A percentile compares a stretch with the other conserved stretches of the same genome.
phyloP scores from a whole-genome alignment of 1,284 basidiomycete genomes.

The Psilocybe mexicana region DNA sequence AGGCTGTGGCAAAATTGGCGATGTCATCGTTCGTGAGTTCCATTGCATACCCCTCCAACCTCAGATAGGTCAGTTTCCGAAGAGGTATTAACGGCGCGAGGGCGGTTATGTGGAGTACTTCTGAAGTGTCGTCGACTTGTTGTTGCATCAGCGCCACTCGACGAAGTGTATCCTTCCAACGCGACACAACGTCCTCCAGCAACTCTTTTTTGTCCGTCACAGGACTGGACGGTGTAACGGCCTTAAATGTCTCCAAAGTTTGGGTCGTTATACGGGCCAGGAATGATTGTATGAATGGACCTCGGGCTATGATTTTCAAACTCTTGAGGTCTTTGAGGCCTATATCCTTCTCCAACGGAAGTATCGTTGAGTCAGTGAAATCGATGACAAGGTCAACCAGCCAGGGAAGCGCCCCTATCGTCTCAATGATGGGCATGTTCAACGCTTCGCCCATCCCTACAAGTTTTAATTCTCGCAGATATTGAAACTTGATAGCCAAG shows the following conservation, averaged over 20 bases:
- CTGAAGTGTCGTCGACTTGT: slow-evolving; percentile 10
- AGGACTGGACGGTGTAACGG: slow-evolving; percentile 11
- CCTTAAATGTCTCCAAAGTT: slow-evolving; percentile 23
- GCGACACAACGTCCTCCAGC: slow-evolving; percentile 18
- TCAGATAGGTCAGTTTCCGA: slow-evolving; percentile 21
- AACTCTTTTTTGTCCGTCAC: slow-evolving; percentile 23
- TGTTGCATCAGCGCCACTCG: slow-evolving; percentile 25
- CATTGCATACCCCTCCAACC: slow-evolving; percentile 28
- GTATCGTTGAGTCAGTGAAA: slow-evolving; percentile 22
- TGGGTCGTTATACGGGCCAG: slow-evolving; percentile 23
- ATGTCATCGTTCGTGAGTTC: slow-evolving; percentile 24
- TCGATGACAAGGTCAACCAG: slow-evolving; percentile 27
- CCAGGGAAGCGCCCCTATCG: slow-evolving; percentile 24
- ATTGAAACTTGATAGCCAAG: slow-evolving; percentile 22
- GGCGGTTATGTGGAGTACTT: slow-evolving; percentile 14
- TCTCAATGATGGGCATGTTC: slow-evolving; percentile 22
- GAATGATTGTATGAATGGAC: slow-evolving; percentile 25
- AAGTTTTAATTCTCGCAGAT: slow-evolving; percentile 24
- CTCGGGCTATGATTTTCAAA: slow-evolving; percentile 26
- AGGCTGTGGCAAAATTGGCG: slow-evolving; percentile 22
- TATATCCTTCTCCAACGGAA: slow-evolving; percentile 21
- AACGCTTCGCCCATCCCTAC: slow-evolving; percentile 27
- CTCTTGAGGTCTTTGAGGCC: slow-evolving; percentile 26
- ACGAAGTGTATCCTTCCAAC: slow-evolving; percentile 25
- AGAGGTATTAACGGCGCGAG: slow-evolving; percentile 24